Evolutionary conservation across 2,329 filamentous ascomycete genomes (phyloP), one percentile per base, ranked within the genome.

Genomic region (Mollisiaceae sp.): DNA sequence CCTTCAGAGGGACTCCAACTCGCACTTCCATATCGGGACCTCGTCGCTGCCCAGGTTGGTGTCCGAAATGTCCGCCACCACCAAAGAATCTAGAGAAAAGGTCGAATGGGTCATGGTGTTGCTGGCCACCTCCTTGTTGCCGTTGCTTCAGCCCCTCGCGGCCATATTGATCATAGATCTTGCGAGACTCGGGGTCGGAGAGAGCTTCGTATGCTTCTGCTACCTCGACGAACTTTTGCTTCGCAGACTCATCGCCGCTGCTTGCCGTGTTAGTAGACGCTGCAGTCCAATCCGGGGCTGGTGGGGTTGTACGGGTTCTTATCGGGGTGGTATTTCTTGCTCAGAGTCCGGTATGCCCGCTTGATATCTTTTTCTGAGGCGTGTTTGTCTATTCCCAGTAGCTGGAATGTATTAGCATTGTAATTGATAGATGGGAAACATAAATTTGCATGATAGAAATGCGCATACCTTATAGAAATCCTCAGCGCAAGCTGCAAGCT

Each of bases 31-130:
- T 91, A 76, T 97, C 92, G 60, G 91, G 94, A 0, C 95, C 95
- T 38, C 89, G 86, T 36, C 93, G 89, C 77, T 95, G 90, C 41
- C 89, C 90, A 6, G 84, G 82, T 20, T 54, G 50, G 72, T 90
- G 81, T 18, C 91, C 90, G 69, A 92, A 96, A 43, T 87, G 77
- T 22, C 75, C 73, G 54, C 87, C 90, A 24, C 94, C 94, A 69
- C 95, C 95, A 76, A 99, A 99, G 86, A 99, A 98, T 71, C 93
- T 91, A 62, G 89, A 93, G 84, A 99, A 99, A 50, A 99, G 83
- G 78, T 99, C 95, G 77, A 98, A 98, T 22, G 95, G 94, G 76
- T 99, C 94, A 77, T 94, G 90, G 65, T 86, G 83, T 38, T 80
- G 80, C 52, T 84, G 84, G 11, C 85, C 84, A 59, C 88, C 86